Conservation (phyloP, 768 basidiomycete genomes). For the Melanogaster broomeanus region DNA sequence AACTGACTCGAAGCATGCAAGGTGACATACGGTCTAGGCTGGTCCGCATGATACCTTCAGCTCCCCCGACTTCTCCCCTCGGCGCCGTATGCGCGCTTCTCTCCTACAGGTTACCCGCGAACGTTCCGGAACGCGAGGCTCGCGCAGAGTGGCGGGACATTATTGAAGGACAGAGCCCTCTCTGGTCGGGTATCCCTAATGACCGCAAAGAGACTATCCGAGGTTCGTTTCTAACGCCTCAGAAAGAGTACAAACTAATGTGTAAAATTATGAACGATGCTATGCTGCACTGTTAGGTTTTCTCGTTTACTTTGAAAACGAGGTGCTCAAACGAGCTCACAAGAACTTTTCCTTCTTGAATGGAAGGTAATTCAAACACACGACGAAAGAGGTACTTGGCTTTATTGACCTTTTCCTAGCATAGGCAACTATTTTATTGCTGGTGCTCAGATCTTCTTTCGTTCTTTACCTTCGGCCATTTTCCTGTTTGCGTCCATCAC, state of each 20-base stretch:
- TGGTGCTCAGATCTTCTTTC: slow-evolving; percentile 86
- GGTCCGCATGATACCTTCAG: slow-evolving; percentile 80
- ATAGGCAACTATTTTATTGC: slow-evolving; percentile 92
- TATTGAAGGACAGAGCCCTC: slow-evolving; percentile 78
- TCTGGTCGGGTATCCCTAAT: slow-evolving; percentile 86
- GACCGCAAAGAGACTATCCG: slow-evolving; percentile 92
- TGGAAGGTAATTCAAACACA: slow-evolving; percentile 56
- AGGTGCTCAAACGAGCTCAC: slow-evolving; percentile 84
- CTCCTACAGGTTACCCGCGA: slow-evolving; percentile 74
- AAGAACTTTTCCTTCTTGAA: slow-evolving; percentile 95
- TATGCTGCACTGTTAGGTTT: slow-evolving; percentile 60
- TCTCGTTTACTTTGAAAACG: slow-evolving; percentile 88
- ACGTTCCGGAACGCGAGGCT: slow-evolving; percentile 70
- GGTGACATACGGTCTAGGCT: slow-evolving; percentile 90
- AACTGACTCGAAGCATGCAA: slow-evolving; percentile 28
- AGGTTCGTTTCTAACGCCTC: slow-evolving; percentile 45
- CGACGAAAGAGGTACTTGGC: neutral
- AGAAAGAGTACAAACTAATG: neutral
- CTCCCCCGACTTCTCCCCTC: slow-evolving; percentile 58
- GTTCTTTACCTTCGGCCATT: slow-evolving; percentile 90
- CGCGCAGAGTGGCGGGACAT: slow-evolving; percentile 92
- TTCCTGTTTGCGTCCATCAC: slow-evolving; percentile 94
- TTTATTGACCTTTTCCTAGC: slow-evolving; percentile 35
- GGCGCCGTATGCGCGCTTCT: slow-evolving; percentile 77
- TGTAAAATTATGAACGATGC: slow-evolving; percentile 2